Evolutionary conservation across 352 stramenopile genomes (phyloP).

Genomic region (Blastocystis sp.): DNA sequence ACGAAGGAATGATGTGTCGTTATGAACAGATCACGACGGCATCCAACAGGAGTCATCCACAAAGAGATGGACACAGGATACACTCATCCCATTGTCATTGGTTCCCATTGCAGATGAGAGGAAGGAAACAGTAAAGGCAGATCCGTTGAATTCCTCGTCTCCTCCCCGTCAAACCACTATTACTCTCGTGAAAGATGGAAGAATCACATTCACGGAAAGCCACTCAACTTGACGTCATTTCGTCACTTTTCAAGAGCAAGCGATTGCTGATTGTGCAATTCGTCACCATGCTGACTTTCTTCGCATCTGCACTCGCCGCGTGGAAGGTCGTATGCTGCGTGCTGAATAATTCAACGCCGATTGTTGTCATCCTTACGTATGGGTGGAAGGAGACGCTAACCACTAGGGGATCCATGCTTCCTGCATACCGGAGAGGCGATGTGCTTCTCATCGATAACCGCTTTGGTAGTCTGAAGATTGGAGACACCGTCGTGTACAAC

Average conservation of each 20-base stretch:
- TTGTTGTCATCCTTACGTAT: constrained; percentile 57
- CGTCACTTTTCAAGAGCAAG: constrained; percentile 41
- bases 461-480: constrained; percentile 32
- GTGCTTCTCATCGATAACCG: constrained; percentile 45
- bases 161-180: not conserved
- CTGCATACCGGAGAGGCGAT: constrained; percentile 44
- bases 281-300: constrained; percentile 42
- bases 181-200: not conserved
- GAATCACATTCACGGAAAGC: not conserved
- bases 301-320: constrained; percentile 20
- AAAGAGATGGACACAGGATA: too few species aligned
- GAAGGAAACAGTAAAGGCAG: too few species aligned
- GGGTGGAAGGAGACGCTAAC: not conserved
- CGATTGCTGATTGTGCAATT: constrained; percentile 5
- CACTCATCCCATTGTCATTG: too few species aligned
- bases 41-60: too few species aligned
- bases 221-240: not conserved
- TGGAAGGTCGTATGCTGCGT: constrained; percentile 1
- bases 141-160: too few species aligned
- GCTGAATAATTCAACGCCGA: constrained; percentile 32
- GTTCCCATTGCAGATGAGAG: too few species aligned
- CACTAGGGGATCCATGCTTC: constrained; percentile 53
- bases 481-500: constrained; percentile 51
- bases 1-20: too few species aligned
- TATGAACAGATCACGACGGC: too few species aligned